Evolutionary conservation across 129 eudicot species (phyloP).

Genomic region (Artemisia argyi): DNA sequence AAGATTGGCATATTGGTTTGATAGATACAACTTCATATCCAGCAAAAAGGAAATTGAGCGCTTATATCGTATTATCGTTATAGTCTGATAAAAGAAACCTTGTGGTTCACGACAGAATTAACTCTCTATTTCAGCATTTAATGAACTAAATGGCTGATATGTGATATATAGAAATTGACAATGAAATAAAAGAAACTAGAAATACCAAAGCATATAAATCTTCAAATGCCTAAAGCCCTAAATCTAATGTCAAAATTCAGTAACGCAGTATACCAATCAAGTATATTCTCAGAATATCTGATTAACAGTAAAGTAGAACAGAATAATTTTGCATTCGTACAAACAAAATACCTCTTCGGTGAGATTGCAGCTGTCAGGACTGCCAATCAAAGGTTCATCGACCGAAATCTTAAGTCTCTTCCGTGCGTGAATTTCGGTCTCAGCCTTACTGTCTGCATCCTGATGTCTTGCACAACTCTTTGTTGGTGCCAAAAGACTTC

Average conservation of each 20-base stretch:
- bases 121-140: constrained; percentile 9
- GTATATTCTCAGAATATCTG: not conserved
- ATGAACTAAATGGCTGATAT: not conserved
- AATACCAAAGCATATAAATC: not conserved
- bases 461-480: constrained; percentile 24
- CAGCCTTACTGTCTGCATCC: constrained; percentile 25
- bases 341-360: constrained; percentile 32
- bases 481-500: constrained; percentile 34
- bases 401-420: constrained; percentile 54
- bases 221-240: not conserved
- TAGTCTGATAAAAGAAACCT: not conserved
- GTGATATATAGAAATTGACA: not conserved
- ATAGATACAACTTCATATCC: not conserved
- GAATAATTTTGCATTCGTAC: not conserved
- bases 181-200: not conserved
- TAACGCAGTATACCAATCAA: not conserved
- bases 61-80: not conserved
- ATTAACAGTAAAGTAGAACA: not conserved
- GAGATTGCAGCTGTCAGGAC: constrained; percentile 33
- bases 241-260: not conserved
- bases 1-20: not conserved
- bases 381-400: constrained; percentile 20
- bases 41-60: not conserved
- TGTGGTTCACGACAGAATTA: not conserved
- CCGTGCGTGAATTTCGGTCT: constrained; percentile 29